phyloP scores from a whole-genome alignment of 345 rosid species.

The Murraya koenigii region DNA sequence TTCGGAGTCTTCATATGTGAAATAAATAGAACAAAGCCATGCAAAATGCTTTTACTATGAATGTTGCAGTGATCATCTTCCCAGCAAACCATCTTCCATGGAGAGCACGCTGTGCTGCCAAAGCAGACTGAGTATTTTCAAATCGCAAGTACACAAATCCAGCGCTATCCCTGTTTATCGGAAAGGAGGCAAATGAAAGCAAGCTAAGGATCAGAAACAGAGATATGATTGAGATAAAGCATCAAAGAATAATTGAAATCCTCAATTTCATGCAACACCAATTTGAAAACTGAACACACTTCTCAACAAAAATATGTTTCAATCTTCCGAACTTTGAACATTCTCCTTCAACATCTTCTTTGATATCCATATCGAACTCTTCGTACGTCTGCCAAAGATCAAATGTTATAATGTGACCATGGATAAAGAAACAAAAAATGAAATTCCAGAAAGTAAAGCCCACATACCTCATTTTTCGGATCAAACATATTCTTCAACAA shows the following conservation, averaged over 20 bases:
- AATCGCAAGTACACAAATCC: conserved; percentile 89
- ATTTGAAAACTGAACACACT: conserved; percentile 37
- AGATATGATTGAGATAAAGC: not conserved
- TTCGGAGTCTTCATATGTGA: not conserved
- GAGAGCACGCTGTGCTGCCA: conserved; percentile 72
- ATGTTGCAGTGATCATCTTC: conserved; percentile 93
- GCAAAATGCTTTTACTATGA: conserved; percentile 46
- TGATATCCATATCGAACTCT: conserved; percentile 82
- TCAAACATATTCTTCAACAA: conserved; percentile 95
- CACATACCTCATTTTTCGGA: conserved; percentile 69
- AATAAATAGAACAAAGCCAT: not conserved
- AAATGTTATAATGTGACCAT: not conserved
- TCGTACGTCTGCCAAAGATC: conserved; percentile 62
- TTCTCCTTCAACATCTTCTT: conserved; percentile 85
- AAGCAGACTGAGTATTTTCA: conserved; percentile 57
- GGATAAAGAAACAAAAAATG: not conserved
- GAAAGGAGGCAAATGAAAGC: not conserved
- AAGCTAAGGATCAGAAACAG: not conserved
- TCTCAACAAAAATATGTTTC: conserved; percentile 80
- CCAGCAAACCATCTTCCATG: conserved; percentile 99
- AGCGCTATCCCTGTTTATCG: conserved; percentile 60
- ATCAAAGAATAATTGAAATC: not conserved
- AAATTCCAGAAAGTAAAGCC: not conserved
- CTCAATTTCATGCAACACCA: not conserved
- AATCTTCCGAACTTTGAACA: conserved; percentile 75